Evolutionary conservation across 768 basidiomycete species (phyloP).

Genomic region (Crepidotus variabilis): DNA sequence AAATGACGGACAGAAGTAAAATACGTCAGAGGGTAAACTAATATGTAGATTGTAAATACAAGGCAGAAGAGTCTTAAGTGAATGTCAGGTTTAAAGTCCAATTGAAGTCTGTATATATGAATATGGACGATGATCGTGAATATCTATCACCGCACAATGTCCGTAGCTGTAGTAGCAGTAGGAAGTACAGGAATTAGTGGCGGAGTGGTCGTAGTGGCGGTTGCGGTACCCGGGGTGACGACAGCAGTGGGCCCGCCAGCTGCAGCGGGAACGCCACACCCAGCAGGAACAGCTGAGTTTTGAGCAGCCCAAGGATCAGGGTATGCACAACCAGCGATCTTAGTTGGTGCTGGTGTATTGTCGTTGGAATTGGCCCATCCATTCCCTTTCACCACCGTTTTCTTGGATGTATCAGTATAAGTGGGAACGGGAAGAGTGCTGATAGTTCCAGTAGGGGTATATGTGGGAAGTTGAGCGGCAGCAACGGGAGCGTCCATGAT

Average conservation of each 20-base stretch:
- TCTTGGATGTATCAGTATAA: slow-evolving; percentile 31
- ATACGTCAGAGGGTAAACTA: not conserved
- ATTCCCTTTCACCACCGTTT: slow-evolving; percentile 36
- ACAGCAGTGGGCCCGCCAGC: slow-evolving; percentile 13
- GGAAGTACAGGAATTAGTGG: not conserved
- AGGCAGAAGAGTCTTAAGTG: not conserved
- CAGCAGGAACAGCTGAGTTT: slow-evolving; percentile 28
- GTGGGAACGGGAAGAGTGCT: slow-evolving; percentile 50
- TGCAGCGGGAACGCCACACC: slow-evolving; percentile 14
- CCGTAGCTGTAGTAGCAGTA: not conserved
- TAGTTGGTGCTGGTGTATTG: slow-evolving; percentile 39
- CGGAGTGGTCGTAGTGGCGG: not conserved
- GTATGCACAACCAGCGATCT: slow-evolving; percentile 54
- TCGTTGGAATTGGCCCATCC: slow-evolving; percentile 60
- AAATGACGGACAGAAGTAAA: not conserved
- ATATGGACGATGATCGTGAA: not conserved
- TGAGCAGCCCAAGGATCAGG: slow-evolving; percentile 43
- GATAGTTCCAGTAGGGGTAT: slow-evolving; percentile 63
- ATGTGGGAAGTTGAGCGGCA: slow-evolving; percentile 51
- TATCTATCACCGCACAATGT: not conserved
- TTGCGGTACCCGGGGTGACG: not conserved
- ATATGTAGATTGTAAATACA: not conserved
- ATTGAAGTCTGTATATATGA: not conserved
- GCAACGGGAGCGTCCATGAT: slow-evolving; percentile 34
- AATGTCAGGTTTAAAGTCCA: not conserved